Percentiles rank a stretch among this genome's conserved stretches.
Conservation (phyloP, 2,329 filamentous ascomycete genomes). For the Microcera coccophila region DNA sequence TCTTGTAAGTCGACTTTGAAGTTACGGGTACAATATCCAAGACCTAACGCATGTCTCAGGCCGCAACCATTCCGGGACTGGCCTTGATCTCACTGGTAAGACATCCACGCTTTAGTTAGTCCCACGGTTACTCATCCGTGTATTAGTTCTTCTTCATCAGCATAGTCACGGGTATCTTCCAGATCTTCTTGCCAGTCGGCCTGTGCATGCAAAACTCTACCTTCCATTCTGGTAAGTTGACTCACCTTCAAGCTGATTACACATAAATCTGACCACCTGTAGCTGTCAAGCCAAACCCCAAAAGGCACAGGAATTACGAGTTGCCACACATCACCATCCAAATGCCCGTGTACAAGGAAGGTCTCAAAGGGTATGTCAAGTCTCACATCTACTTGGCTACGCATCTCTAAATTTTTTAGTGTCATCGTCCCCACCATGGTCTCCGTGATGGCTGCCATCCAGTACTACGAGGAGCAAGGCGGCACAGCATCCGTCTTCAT, state of each 20-base stretch:
- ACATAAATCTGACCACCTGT: not conserved
- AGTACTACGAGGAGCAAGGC: slow-evolving; percentile 58
- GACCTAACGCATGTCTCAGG: too few relatives aligned
- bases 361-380: slow-evolving; percentile 25
- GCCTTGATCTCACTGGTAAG: too few relatives aligned
- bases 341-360: slow-evolving; percentile 44
- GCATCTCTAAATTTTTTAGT: not conserved
- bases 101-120: too few relatives aligned
- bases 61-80: too few relatives aligned
- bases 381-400: not conserved
- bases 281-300: slow-evolving; percentile 27
- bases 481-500: slow-evolving; percentile 65
- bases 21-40: too few relatives aligned
- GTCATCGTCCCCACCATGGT: slow-evolving; percentile 54
- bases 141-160: too few relatives aligned
- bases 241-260: not conserved
- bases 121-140: too few relatives aligned
- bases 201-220: too few relatives aligned
- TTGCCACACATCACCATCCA: slow-evolving; percentile 45
- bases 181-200: too few relatives aligned
- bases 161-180: too few relatives aligned
- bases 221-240: slow-evolving; percentile 22
- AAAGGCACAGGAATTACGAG: slow-evolving; percentile 31
- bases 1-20: too few relatives aligned
- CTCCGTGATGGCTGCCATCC: slow-evolving; percentile 54